Evolutionary conservation across 2,329 filamentous ascomycete species (phyloP).

Genomic region (Ramichloridium luteum): DNA sequence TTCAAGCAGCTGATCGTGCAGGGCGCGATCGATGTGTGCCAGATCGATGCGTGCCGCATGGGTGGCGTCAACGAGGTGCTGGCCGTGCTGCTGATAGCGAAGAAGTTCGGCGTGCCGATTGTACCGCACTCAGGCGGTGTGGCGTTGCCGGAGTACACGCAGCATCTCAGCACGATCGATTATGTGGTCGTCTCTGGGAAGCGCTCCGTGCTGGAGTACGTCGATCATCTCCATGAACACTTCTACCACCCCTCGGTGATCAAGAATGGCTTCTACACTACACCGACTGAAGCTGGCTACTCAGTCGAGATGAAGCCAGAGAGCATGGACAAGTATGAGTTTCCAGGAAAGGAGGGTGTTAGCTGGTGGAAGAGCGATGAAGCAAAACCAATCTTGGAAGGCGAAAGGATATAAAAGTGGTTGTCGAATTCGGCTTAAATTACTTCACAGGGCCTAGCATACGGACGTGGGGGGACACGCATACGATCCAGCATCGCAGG

Average conservation of each 20-base stretch:
- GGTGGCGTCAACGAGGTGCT: conserved; percentile 87
- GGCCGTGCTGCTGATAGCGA: conserved; percentile 77
- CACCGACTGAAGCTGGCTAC: conserved; percentile 71
- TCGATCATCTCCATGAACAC: conserved; percentile 88
- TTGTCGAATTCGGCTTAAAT: neutral
- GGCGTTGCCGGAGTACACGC: conserved; percentile 84
- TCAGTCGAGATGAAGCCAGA: conserved; percentile 87
- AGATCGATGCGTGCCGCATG: conserved; percentile 81
- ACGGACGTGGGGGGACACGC: neutral
- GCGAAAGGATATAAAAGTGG: conserved; percentile 29
- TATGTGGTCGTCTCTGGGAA: conserved; percentile 78
- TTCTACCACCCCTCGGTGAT: conserved; percentile 73
- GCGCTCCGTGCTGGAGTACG: conserved; percentile 68
- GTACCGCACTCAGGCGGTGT: conserved; percentile 86
- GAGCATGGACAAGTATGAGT: conserved; percentile 70
- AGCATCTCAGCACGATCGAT: conserved; percentile 85
- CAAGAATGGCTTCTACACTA: conserved; percentile 77
- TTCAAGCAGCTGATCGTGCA: conserved; percentile 82
- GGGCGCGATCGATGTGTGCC: conserved; percentile 74
- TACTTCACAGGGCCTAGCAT: neutral
- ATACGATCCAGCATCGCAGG: neutral
- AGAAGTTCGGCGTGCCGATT: conserved; percentile 66
- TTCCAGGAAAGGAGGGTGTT: conserved; percentile 62
- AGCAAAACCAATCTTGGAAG: conserved; percentile 61
- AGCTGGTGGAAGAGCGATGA: conserved; percentile 80